These are phyloP conservation scores for Eimeria brunetti DNA, from an alignment of 169 alveolate genomes.

Conservation along the genomic window DNA sequence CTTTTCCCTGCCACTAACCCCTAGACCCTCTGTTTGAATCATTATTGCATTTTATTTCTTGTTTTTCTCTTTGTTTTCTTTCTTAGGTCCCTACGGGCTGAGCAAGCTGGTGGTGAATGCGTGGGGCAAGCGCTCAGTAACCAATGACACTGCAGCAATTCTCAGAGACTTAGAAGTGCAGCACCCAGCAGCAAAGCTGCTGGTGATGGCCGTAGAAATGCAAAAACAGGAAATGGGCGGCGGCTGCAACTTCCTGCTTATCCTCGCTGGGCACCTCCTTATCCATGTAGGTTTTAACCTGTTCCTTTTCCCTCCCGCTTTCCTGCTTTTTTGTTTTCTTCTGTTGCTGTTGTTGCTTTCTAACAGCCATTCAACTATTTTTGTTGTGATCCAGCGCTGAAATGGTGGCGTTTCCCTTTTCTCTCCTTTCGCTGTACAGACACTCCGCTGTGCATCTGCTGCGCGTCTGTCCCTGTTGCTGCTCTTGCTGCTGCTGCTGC, in stretches of 20 bases:
- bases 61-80: not conserved
- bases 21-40: not conserved
- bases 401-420: no score
- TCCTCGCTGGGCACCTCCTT: conserved; percentile 98
- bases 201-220: conserved; percentile 97
- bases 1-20: no score
- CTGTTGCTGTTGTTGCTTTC: not conserved
- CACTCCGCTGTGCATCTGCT: not conserved
- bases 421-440: no score
- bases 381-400: no score
- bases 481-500: not conserved
- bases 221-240: conserved; percentile 98
- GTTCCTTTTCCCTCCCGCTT: no score
- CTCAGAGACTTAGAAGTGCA: conserved; percentile 98
- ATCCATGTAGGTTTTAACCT: conserved; percentile 96
- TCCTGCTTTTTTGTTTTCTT: not conserved
- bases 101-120: conserved; percentile 96
- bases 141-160: conserved; percentile 95
- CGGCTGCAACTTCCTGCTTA: conserved; percentile 98
- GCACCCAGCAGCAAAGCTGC: conserved; percentile 99
- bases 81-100: conserved; percentile 86
- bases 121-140: conserved; percentile 95
- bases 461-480: not conserved
- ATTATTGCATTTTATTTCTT: not conserved
- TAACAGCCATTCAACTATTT: no score